phyloP scores from a whole-genome alignment of 768 basidiomycete species.

The Lanmaoa pseudosensibilis region DNA sequence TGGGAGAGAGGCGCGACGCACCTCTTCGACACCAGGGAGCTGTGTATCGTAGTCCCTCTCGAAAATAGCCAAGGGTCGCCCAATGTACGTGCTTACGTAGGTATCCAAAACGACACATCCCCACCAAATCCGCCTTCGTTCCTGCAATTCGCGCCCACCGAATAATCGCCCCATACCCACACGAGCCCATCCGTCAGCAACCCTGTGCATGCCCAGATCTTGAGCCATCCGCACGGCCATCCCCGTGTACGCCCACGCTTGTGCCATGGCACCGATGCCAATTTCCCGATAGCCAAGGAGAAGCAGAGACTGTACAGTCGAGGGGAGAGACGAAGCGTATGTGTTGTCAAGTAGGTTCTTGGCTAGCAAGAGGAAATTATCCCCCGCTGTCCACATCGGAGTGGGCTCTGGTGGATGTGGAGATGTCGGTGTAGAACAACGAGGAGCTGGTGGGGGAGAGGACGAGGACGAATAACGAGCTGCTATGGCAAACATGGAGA shows the following conservation, averaged over 20 bases:
- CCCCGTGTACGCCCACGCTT: slow-evolving; percentile 83
- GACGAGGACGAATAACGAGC: slow-evolving; percentile 58
- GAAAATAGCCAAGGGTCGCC: slow-evolving; percentile 71
- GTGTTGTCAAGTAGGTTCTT: slow-evolving; percentile 63
- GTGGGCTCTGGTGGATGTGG: slow-evolving; percentile 44
- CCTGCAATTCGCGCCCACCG: slow-evolving; percentile 59
- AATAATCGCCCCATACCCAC: slow-evolving; percentile 59
- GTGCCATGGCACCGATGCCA: slow-evolving; percentile 86
- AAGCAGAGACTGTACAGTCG: slow-evolving; percentile 77
- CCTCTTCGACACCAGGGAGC: slow-evolving; percentile 61
- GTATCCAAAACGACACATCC: slow-evolving; percentile 77
- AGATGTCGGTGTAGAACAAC: slow-evolving; percentile 33
- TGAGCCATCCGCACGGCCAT: slow-evolving; percentile 94
- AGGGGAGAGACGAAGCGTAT: slow-evolving; percentile 70
- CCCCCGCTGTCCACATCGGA: slow-evolving; percentile 82
- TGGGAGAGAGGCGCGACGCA: slow-evolving; percentile 20
- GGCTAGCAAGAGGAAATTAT: slow-evolving; percentile 66
- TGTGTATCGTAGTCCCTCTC: slow-evolving; percentile 77
- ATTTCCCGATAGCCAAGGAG: slow-evolving; percentile 83
- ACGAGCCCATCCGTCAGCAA: slow-evolving; percentile 75
- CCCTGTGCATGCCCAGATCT: slow-evolving; percentile 80
- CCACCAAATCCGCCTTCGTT: slow-evolving; percentile 75
- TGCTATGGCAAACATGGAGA: slow-evolving; percentile 83
- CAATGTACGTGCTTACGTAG: slow-evolving; percentile 78
- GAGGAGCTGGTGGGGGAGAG: slow-evolving; percentile 25